Evolutionary conservation across 257 asterid species (phyloP).

Genomic region (Gardenia jasminoides): DNA sequence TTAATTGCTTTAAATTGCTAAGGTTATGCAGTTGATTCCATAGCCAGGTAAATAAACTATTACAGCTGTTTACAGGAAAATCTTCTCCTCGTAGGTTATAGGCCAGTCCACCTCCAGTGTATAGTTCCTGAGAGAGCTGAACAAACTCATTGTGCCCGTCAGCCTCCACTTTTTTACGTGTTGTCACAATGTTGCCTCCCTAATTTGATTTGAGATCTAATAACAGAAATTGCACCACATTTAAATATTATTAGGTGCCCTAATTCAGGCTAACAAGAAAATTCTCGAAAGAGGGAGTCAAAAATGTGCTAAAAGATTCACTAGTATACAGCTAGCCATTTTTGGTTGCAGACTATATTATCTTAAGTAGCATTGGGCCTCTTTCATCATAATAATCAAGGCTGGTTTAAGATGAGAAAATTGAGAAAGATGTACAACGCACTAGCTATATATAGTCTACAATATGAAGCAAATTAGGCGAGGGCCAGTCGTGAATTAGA

Average conservation of each 20-base stretch:
- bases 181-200: not conserved
- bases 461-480: too few relatives aligned
- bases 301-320: not conserved
- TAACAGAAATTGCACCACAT: not conserved
- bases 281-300: too few relatives aligned
- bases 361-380: not conserved
- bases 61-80: not conserved
- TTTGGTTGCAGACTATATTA: not conserved
- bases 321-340: not conserved
- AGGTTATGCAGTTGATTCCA: not conserved
- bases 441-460: not conserved
- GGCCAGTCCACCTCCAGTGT: not conserved
- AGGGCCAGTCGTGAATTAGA: not conserved
- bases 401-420: not conserved
- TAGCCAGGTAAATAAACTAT: not conserved
- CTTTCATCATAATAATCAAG: not conserved
- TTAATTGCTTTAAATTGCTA: constrained; percentile 1
- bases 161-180: too few relatives aligned
- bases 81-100: not conserved
- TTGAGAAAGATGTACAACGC: not conserved
- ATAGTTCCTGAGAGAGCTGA: not conserved
- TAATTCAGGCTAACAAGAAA: too few relatives aligned
- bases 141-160: not conserved
- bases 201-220: not conserved
- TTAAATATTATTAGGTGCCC: not conserved